Percentiles rank a stretch among this genome's conserved stretches.
Evolutionary conservation across 148 eudicot genomes (phyloP).

Genomic region (Vaccinium corymbosum): DNA sequence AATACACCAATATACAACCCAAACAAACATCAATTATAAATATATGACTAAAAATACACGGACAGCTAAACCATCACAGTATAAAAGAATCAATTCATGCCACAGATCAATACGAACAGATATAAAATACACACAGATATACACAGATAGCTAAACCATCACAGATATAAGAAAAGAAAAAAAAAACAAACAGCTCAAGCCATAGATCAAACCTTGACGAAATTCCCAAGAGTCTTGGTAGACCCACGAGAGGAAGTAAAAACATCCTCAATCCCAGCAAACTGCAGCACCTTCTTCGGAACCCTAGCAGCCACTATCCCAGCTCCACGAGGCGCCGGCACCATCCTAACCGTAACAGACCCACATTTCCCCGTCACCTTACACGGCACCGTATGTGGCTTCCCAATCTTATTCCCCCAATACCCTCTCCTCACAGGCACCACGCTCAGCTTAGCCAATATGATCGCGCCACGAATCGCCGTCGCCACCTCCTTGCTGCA

Average conservation of each 20-base stretch:
- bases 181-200: neutral
- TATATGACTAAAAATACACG: too few relatives aligned
- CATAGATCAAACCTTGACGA: conserved; percentile 52
- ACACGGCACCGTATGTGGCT: conserved; percentile 67
- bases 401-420: conserved; percentile 82
- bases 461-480: conserved; percentile 66
- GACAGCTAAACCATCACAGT: too few relatives aligned
- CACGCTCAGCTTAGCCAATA: conserved; percentile 64
- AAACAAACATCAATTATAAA: too few relatives aligned
- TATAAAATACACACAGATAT: too few relatives aligned
- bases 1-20: too few relatives aligned
- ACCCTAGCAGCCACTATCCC: conserved; percentile 79
- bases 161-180: neutral
- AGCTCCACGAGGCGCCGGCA: conserved; percentile 75
- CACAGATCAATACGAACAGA: too few relatives aligned
- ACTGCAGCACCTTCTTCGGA: conserved; percentile 85
- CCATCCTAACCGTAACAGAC: conserved; percentile 68
- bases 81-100: too few relatives aligned
- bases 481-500: conserved; percentile 75
- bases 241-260: conserved; percentile 76
- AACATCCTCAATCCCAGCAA: conserved; percentile 84
- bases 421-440: conserved; percentile 75
- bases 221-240: conserved; percentile 75
- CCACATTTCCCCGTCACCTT: conserved; percentile 84
- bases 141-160: neutral